Conservation (phyloP, 768 basidiomycete species). For the Amanita inopinata region DNA sequence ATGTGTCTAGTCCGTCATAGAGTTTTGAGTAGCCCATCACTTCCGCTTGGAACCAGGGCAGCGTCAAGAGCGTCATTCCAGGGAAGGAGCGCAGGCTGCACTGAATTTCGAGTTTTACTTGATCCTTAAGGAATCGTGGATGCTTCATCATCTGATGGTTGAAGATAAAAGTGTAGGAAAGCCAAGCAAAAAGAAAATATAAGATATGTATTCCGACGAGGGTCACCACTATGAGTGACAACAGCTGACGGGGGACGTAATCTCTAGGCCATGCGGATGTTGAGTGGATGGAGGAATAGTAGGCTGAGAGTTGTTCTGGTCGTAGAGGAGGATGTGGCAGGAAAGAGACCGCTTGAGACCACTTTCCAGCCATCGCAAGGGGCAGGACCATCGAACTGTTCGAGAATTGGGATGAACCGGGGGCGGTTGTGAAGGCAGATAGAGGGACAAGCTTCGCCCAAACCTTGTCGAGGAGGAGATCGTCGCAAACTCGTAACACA, state of each 20-base stretch:
- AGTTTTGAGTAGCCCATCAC: constrained; percentile 75
- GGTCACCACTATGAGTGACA: constrained; percentile 66
- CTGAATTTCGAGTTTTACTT: constrained; percentile 74
- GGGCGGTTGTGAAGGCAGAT: constrained; percentile 29
- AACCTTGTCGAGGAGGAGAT: constrained; percentile 64
- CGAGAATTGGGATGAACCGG: constrained; percentile 21
- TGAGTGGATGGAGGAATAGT: constrained; percentile 18
- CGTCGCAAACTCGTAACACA: constrained; percentile 63
- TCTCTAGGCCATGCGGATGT: constrained; percentile 81
- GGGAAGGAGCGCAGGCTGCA: constrained; percentile 72
- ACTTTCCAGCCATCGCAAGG: constrained; percentile 27
- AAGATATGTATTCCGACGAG: constrained; percentile 73
- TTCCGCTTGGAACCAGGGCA: constrained; percentile 93
- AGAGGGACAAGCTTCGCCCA: constrained; percentile 71
- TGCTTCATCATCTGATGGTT: constrained; percentile 94
- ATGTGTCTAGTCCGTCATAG: constrained; percentile 72
- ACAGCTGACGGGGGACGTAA: constrained; percentile 66
- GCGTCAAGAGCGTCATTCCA: constrained; percentile 68
- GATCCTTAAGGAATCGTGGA: constrained; percentile 87
- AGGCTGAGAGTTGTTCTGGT: constrained; percentile 22
- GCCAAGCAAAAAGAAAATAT: constrained; percentile 82
- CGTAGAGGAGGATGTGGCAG: constrained; percentile 49
- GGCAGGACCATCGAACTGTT: constrained; percentile 32
- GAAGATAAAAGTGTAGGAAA: constrained; percentile 83
- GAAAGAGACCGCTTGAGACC: constrained; percentile 43